phyloP scores from a whole-genome alignment of 2,329 filamentous ascomycete genomes.

The Fusarium cicatricum region DNA sequence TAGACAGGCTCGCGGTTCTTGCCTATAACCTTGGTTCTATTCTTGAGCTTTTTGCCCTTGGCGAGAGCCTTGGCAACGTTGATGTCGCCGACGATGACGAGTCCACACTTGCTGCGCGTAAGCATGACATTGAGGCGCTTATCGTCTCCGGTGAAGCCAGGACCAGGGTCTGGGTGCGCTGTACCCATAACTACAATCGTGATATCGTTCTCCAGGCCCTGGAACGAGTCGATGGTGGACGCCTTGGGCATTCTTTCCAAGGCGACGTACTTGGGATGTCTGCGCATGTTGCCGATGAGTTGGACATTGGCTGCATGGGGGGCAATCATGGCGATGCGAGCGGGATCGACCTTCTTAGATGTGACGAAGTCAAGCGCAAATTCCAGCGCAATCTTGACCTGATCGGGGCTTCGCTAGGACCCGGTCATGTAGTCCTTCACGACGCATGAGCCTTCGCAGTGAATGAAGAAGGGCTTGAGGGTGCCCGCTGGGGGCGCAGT shows the following conservation, averaged over 20 bases:
- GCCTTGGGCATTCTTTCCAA: constrained; percentile 20
- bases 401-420: constrained; percentile 15
- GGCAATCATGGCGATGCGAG: constrained; percentile 19
- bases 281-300: constrained; percentile 11
- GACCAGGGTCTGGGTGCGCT: background rate
- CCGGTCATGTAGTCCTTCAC: background rate
- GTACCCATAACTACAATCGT: constrained; percentile 34
- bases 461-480: constrained; percentile 26
- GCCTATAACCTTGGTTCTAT: background rate
- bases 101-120: constrained; percentile 21
- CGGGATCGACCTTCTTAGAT: background rate
- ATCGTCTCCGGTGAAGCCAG: constrained; percentile 22
- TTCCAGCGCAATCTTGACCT: constrained; percentile 29
- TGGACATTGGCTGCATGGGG: constrained; percentile 31
- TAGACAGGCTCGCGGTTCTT: background rate
- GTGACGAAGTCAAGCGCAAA: constrained; percentile 19
- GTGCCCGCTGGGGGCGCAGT: background rate
- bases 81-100: constrained; percentile 37
- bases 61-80: constrained; percentile 11
- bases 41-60: too few relatives aligned
- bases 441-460: constrained; percentile 19
- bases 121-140: constrained; percentile 34
- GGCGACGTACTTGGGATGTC: constrained; percentile 4
- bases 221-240: constrained; percentile 30
- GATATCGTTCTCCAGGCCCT: constrained; percentile 38